Evolutionary conservation across 169 alveolate genomes (phyloP), one percentile per base, ranked within the genome.

Genomic region (Eimeria sp.): DNA sequence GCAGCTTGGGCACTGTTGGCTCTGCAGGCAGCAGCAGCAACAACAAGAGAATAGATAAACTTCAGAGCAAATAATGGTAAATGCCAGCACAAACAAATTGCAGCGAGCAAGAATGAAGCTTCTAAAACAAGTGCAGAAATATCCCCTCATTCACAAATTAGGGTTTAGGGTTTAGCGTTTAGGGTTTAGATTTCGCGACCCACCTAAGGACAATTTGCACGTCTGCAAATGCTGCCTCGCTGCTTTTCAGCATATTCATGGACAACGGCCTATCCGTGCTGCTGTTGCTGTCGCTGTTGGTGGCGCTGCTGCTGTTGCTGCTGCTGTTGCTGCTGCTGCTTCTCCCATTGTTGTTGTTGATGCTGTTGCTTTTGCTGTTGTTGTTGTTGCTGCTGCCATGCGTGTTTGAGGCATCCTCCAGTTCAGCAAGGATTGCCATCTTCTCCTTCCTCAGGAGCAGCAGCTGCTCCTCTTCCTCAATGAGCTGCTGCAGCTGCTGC

Each of bases 401-500:
- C 25, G 72, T 13, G 70, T 63, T 49, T 1, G 47, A 5, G 72
- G 49, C 90, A 13, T 30, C 67, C 0, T 27, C 63, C 9, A 82
- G 90, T 45, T 82, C 90, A 25, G 90, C 90, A 6, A 82, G 90
- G 45, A 82, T 82, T 2, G 70, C 90, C 90, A 47, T 34, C 47
- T 82, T 82, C 27, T 82, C 51, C 30, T 25, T 47, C 47, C 14
- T 72, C 18, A 82, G 70, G 18, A 49, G 90, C 34, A 82, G 73
- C 73, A 82, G 70, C 51, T 82, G 90, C 72, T 82, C 90, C 73
- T 82, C 90, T 30, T 82, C 90, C 27, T 82, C 90, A 11, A 82
- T 49, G 20, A 82, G 90, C 90, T 82, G 90, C 90, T 82, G 90
- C 73, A 82, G 90, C 47, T 82, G 90, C 70, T 82, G 72, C 90